These are phyloP conservation scores for Penicillium frequentans DNA, from an alignment of 2,329 filamentous ascomycete species.

Conservation along the genomic window DNA sequence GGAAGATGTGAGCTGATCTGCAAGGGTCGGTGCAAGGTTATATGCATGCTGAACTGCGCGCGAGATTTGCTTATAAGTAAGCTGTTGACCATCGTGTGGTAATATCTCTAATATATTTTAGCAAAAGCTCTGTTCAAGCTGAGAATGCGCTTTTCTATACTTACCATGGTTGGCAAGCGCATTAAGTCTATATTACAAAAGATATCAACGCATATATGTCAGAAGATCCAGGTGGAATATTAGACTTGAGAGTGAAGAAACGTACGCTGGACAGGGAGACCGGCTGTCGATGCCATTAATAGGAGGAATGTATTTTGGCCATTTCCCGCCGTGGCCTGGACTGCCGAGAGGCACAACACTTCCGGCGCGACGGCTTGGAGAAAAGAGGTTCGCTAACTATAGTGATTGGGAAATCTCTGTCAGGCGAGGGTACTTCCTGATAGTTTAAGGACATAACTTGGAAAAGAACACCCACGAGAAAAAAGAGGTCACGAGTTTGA, in stretches of 20 bases:
- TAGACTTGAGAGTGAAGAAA: neutral
- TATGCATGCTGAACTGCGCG: neutral
- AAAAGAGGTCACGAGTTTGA: neutral
- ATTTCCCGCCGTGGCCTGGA: neutral
- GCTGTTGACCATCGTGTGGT: neutral
- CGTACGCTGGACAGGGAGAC: neutral
- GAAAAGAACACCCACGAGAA: neutral
- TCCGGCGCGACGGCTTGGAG: neutral
- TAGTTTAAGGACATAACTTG: neutral
- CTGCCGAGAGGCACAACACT: neutral
- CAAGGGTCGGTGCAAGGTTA: neutral
- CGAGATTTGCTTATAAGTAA: neutral
- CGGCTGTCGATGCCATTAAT: neutral
- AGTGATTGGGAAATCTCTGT: neutral
- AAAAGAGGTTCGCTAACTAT: neutral
- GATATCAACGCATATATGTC: no score
- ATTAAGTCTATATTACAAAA: neutral
- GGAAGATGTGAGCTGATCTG: neutral
- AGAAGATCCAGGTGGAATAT: neutral
- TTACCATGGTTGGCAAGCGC: neutral
- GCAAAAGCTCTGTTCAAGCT: neutral
- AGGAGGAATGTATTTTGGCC: neutral
- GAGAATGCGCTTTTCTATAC: neutral
- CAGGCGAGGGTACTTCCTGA: neutral
- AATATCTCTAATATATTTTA: neutral